Conservation (phyloP, 495 filamentous ascomycete species). For the Tricharina praecox region DNA sequence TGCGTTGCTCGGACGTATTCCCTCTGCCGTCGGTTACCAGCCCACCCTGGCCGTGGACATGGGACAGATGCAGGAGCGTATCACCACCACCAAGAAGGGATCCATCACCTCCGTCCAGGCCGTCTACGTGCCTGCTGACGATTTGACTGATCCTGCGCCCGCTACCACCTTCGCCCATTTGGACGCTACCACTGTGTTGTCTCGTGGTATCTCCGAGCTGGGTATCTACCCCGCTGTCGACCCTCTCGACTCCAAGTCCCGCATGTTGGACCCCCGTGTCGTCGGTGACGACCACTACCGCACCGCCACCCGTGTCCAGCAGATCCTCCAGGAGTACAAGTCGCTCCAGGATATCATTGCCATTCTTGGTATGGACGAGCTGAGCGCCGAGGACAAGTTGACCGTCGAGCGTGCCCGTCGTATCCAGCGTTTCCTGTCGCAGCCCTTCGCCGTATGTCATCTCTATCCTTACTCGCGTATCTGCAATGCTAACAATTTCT, state of each 20-base stretch:
- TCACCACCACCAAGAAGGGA: slow-evolving; percentile 97
- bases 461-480: slow-evolving; percentile 34
- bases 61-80: slow-evolving; percentile 99
- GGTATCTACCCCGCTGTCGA: slow-evolving; percentile 99
- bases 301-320: slow-evolving; percentile 84
- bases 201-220: slow-evolving; percentile 99
- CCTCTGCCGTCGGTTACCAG: slow-evolving; percentile 99
- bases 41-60: slow-evolving; percentile 99
- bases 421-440: slow-evolving; percentile 96
- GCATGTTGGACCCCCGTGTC: slow-evolving; percentile 97
- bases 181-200: slow-evolving; percentile 99
- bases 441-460: slow-evolving; percentile 97
- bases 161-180: slow-evolving; percentile 99
- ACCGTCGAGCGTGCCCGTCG: slow-evolving; percentile 99
- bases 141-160: slow-evolving; percentile 98
- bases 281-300: slow-evolving; percentile 96
- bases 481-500: neutral
- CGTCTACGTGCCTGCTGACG: slow-evolving; percentile 99
- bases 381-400: slow-evolving; percentile 96
- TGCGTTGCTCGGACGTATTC: slow-evolving; percentile 97
- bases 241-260: slow-evolving; percentile 96
- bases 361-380: slow-evolving; percentile 99
- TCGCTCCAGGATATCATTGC: slow-evolving; percentile 99
- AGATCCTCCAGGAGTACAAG: slow-evolving; percentile 99
- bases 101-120: slow-evolving; percentile 99